Conservation (phyloP, 2,329 filamentous ascomycete species). For the Colletotrichum liaoningense region DNA sequence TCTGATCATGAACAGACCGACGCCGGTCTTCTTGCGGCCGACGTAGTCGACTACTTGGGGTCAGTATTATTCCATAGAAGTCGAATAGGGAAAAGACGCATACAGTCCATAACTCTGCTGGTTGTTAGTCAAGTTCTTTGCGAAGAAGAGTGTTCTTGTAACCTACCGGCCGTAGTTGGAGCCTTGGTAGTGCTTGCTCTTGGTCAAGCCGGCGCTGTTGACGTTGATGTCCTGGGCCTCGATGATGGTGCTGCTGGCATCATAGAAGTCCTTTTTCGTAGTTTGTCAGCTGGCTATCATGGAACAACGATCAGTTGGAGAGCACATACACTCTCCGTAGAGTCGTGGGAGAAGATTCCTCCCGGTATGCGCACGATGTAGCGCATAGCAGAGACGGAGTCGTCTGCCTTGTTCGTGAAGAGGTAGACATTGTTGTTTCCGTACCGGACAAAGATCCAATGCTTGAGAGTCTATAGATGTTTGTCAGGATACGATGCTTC, state of each 20-base stretch:
- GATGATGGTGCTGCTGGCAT: conserved; percentile 46
- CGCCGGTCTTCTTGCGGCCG: conserved; percentile 48
- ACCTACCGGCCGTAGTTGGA: conserved; percentile 48
- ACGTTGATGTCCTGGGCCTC: conserved; percentile 45
- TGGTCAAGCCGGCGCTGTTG: conserved; percentile 45
- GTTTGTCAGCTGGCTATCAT: neutral
- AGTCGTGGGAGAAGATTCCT: conserved; percentile 43
- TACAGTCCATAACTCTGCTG: conserved; percentile 23
- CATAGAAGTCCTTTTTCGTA: conserved; percentile 43
- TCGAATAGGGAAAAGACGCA: neutral
- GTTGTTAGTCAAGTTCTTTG: neutral
- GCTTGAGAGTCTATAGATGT: neutral
- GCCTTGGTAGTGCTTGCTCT: conserved; percentile 54
- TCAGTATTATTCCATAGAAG: conserved; percentile 41
- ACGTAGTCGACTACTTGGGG: conserved; percentile 48
- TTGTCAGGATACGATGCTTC: neutral
- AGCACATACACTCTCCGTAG: conserved; percentile 35
- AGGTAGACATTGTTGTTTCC: conserved; percentile 53
- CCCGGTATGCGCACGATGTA: conserved; percentile 50
- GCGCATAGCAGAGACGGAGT: conserved; percentile 50
- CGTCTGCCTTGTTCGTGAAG: conserved; percentile 54
- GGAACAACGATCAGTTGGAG: neutral
- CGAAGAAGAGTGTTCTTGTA: neutral
- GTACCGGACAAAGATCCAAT: conserved; percentile 44
- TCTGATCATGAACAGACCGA: conserved; percentile 51